These are phyloP conservation scores for Macrophomina phaseolina DNA, from an alignment of 2,329 filamentous ascomycete genomes.

Conservation along the genomic window DNA sequence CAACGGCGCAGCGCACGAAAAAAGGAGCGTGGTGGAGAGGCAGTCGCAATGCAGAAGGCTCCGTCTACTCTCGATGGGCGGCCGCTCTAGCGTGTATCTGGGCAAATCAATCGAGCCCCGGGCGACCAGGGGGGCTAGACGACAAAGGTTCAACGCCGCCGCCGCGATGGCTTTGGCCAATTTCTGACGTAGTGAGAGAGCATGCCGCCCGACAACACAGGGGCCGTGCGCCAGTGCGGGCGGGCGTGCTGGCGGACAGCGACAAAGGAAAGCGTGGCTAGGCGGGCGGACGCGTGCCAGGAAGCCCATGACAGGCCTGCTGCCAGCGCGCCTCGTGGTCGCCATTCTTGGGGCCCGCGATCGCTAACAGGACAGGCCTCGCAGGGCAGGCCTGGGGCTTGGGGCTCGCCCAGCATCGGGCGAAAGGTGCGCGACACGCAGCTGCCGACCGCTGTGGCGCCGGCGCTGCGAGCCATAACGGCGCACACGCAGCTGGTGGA, in stretches of 20 bases:
- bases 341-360: slow-evolving; percentile 4
- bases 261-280: slow-evolving; percentile 23
- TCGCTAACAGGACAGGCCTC: neutral
- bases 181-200: slow-evolving; percentile 20
- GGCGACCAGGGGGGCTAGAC: slow-evolving; percentile 21
- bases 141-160: slow-evolving; percentile 23
- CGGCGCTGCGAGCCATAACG: slow-evolving; percentile 16
- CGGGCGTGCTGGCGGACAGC: slow-evolving; percentile 21
- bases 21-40: slow-evolving; percentile 27
- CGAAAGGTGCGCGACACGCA: neutral
- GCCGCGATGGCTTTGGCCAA: slow-evolving; percentile 25
- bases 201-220: neutral
- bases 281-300: slow-evolving; percentile 19
- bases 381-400: no score
- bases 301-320: slow-evolving; percentile 2
- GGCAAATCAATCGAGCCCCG: slow-evolving; percentile 19
- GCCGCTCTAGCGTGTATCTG: slow-evolving; percentile 15
- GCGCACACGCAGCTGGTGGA: neutral
- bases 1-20: slow-evolving; percentile 24
- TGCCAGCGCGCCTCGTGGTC: slow-evolving; percentile 14
- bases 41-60: slow-evolving; percentile 28
- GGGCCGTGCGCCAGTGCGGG: slow-evolving; percentile 14
- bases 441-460: slow-evolving; percentile 3
- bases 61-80: slow-evolving; percentile 19
- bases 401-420: neutral